A percentile compares a stretch with the other conserved stretches of the same genome.
Conservation (phyloP, 2,329 filamentous ascomycete genomes). For the Penicillium janthinellum region DNA sequence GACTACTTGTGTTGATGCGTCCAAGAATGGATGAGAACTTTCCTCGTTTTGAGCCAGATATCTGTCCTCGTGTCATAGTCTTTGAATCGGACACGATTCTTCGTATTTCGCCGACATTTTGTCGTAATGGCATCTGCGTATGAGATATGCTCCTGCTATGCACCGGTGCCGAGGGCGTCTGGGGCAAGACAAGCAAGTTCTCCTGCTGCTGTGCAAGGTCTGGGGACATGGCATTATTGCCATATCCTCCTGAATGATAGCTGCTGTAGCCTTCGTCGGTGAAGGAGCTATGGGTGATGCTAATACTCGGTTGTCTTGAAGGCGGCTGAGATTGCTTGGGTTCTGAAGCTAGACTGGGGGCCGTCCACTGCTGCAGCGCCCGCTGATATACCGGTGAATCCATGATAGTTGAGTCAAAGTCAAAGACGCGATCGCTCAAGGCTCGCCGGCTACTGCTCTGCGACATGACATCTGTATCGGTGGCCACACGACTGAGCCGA, state of each 20-base stretch:
- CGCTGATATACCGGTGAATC: constrained; percentile 19
- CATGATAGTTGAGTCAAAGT: constrained; percentile 35
- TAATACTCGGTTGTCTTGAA: constrained; percentile 2
- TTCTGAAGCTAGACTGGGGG: neutral
- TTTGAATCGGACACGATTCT: constrained; percentile 16
- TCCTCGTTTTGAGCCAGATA: constrained; percentile 8
- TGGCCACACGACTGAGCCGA: constrained; percentile 28
- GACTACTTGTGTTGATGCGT: constrained; percentile 14
- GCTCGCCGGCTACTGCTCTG: constrained; percentile 30
- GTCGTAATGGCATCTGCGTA: constrained; percentile 11
- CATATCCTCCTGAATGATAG: constrained; percentile 20
- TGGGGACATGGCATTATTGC: constrained; percentile 12
- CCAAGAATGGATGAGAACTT: constrained; percentile 11
- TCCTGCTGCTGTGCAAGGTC: constrained; percentile 9
- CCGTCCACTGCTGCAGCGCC: neutral
- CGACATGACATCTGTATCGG: constrained; percentile 29
- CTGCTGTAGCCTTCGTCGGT: constrained; percentile 35
- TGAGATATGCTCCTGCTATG: constrained; percentile 19
- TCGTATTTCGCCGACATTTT: constrained; percentile 13
- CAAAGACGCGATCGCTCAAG: constrained; percentile 34
- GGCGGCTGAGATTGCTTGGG: neutral
- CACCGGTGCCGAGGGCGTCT: constrained; percentile 14
- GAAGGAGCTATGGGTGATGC: constrained; percentile 18
- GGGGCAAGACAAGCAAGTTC: constrained; percentile 15
- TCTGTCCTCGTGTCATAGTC: neutral